Base-by-base conservation (phyloP, 192 early-diverging fungal species). In the Chytriomyces sp. region DNA sequence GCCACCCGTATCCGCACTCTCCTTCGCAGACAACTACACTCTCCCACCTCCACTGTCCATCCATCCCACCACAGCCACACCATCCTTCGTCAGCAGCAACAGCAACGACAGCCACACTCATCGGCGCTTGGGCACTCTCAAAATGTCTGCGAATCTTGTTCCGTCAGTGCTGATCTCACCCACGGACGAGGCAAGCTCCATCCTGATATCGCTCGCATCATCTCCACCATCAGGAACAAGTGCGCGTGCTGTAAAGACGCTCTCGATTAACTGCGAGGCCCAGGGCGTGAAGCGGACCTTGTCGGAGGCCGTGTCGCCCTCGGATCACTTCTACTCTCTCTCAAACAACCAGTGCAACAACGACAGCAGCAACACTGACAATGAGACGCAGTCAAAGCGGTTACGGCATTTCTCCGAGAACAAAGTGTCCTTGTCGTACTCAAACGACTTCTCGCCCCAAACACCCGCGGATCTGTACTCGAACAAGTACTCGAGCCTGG, bases 51-150 rank as follows among this genome's bases (percentile, higher is more conserved):
- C 57, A 59, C 57, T 59, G 57, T 16, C 16, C 20, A 16, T 59
- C 47, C n/a, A 13, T 11, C 13, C 16, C 16, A 68, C 66, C 6
- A n/a, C 66, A 46, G 16, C 35, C 35, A 35, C 35, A 35, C 35
- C 35, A 44, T 46, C 10, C 66, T 47, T 9, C 66, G 10, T 47
- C 66, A 45, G 24, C 66, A 18, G 47, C 66, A 46, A 68, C 66
- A 45, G 13, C 66, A 46, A 64, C 64, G 26, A 64, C 64, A 64
- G 23, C 64, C 18, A 64, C 35, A 64, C 18, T 64, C 26, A 64
- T 43, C 16, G 18, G 35, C 26, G 28, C 26, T 6, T 64, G 35
- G 35, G 35, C 35, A 35, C 35, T 1, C 35, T 35, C 35, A 35
- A 26, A 18, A 64, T 43, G 18, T 26, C 64, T n/a, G 28, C n/a